Conservation (phyloP, 352 stramenopile species). For the Pythium guiyangense region DNA sequence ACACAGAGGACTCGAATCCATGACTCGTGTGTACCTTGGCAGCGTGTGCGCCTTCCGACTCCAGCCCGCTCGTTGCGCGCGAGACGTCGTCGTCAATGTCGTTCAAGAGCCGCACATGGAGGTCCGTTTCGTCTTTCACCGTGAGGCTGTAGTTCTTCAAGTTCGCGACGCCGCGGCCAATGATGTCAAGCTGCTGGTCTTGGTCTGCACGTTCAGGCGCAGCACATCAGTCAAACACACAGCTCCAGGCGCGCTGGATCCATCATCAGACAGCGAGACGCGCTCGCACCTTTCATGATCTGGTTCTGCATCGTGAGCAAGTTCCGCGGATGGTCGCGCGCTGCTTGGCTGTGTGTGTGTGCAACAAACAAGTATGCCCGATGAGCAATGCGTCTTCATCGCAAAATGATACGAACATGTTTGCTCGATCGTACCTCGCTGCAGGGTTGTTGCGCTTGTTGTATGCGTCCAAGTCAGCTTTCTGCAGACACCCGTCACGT, state of each 20-base stretch:
- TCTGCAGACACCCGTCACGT: constrained; percentile 19
- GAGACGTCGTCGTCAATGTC: constrained; percentile 89
- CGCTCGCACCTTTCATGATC: constrained; percentile 74
- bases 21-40: constrained; percentile 34
- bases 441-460: constrained; percentile 46
- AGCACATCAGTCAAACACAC: not conserved
- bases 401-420: not conserved
- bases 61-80: constrained; percentile 77
- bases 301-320: constrained; percentile 86
- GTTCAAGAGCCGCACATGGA: constrained; percentile 85
- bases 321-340: constrained; percentile 33
- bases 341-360: constrained; percentile 11
- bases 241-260: too few species aligned
- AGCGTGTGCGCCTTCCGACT: constrained; percentile 75
- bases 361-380: not conserved
- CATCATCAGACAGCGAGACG: not conserved
- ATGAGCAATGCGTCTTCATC: too few species aligned
- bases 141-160: constrained; percentile 81
- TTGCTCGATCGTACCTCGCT: constrained; percentile 6
- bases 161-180: constrained; percentile 78
- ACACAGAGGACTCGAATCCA: not conserved
- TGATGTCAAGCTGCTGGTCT: constrained; percentile 82
- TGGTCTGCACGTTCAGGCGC: constrained; percentile 40
- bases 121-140: constrained; percentile 88
- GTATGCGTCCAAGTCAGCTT: constrained; percentile 71